Percentiles rank a stretch among this genome's conserved stretches.
phyloP scores from a whole-genome alignment of 805 yeast genomes.

The Candida xyloterini region DNA sequence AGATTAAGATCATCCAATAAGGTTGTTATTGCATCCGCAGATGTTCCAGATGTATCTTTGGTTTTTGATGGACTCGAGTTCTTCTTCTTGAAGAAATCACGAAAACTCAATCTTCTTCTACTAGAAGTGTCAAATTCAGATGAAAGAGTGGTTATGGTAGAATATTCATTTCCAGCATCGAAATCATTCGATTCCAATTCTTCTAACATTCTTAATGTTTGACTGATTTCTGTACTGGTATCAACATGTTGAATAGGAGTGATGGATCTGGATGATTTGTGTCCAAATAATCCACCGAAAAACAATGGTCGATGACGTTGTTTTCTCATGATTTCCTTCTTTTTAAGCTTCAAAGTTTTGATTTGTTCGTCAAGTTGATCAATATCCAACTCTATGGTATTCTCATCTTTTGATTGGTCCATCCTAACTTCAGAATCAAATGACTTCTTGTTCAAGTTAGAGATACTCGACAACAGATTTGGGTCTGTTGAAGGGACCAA shows the following conservation, averaged over 20 bases:
- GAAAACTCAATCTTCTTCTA: constrained; percentile 3
- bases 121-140: constrained; percentile 6
- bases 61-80: not conserved
- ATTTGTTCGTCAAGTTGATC: constrained; percentile 14
- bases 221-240: constrained; percentile 1
- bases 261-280: constrained; percentile 1
- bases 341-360: constrained; percentile 13
- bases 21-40: not conserved
- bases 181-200: not conserved
- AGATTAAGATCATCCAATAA: constrained; percentile 1
- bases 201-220: not conserved
- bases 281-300: constrained; percentile 12
- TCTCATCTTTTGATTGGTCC: constrained; percentile 1
- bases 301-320: constrained; percentile 15
- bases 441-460: constrained; percentile 6
- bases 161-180: constrained; percentile 1
- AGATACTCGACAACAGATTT: constrained; percentile 3
- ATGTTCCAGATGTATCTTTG: not conserved
- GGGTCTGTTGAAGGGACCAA: constrained; percentile 2
- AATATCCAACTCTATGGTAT: constrained; percentile 10
- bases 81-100: constrained; percentile 6
- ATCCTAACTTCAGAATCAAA: constrained; percentile 1
- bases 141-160: constrained; percentile 3
- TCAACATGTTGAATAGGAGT: not conserved
- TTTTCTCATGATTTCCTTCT: constrained; percentile 14